Percentiles rank a stretch among this genome's conserved stretches.
These are phyloP conservation scores for Tuber indicum DNA, from an alignment of 495 filamentous ascomycete species.

Conservation along the genomic window DNA sequence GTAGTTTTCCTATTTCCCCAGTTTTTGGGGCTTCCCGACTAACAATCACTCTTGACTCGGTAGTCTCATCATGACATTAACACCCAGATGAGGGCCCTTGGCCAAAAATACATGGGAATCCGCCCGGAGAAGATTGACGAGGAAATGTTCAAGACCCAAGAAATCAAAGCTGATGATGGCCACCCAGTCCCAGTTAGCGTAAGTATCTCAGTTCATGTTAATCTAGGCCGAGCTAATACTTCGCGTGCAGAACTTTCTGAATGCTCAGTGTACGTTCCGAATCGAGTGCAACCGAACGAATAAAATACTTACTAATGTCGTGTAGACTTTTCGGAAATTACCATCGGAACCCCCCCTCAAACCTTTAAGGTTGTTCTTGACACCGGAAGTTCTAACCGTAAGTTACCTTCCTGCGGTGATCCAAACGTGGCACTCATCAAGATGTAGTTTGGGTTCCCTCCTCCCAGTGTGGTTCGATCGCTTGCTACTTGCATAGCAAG, in stretches of 20 bases:
- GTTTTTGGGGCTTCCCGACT: not conserved
- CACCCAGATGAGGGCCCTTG: slow-evolving; percentile 69
- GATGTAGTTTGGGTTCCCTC: slow-evolving; percentile 82
- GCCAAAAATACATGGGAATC: slow-evolving; percentile 90
- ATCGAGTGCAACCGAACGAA: not conserved
- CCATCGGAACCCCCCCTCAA: slow-evolving; percentile 86
- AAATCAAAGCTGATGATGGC: slow-evolving; percentile 58
- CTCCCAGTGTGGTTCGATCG: slow-evolving; percentile 82
- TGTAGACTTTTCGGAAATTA: slow-evolving; percentile 92
- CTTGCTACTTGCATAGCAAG: slow-evolving; percentile 94
- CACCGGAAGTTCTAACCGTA: slow-evolving; percentile 90
- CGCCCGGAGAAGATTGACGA: slow-evolving; percentile 62
- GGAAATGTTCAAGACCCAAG: slow-evolving; percentile 69
- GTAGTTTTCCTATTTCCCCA: not conserved
- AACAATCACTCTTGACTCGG: not conserved
- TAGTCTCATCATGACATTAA: slow-evolving; percentile 73
- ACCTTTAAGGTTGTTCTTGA: slow-evolving; percentile 97
- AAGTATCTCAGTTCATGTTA: slow-evolving; percentile 11
- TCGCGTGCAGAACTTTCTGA: slow-evolving; percentile 73
- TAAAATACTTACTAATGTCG: slow-evolving; percentile 8
- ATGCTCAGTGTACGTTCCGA: slow-evolving; percentile 80
- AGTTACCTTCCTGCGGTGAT: slow-evolving; percentile 6
- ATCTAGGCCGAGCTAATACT: slow-evolving; percentile 19
- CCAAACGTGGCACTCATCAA: slow-evolving; percentile 9
- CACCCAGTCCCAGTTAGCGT: slow-evolving; percentile 77